Base-by-base conservation (phyloP, 2,329 filamentous ascomycete species). In the Metarhizium album region DNA sequence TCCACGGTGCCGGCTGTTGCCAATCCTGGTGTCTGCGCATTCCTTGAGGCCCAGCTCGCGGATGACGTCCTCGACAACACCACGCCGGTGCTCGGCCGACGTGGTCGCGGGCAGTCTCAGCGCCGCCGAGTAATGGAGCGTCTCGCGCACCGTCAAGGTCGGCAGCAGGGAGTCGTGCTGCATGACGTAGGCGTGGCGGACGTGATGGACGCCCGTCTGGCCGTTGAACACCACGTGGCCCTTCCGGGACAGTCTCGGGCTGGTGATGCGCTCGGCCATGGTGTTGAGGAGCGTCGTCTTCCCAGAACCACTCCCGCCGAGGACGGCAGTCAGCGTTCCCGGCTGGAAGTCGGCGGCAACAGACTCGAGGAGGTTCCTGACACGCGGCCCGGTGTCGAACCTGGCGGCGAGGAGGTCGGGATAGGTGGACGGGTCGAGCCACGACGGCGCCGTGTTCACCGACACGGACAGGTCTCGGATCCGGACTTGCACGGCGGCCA, bases 161-260 rank as follows among this genome's bases (percentile, higher is more conserved):
- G 86, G 83, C 1, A 89, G 71, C 1, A 90, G 69, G 14, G 89
- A 75, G 60, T 90, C 86, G 58, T 89, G 83, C 61, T 90, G 84
- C 74, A 85, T 86, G 20, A 86, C 84, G 69, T 89, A 87, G 47
- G 83, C 77, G 63, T 82, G 77, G 48, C 82, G 70, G 45, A 84
- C 70, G 51, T 69, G 71, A 24, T 75, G 69, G 4, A 82, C 71
- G 1, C 79, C 74, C 23, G 70, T 57, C 37, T 68, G 64, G 1
- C 75, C 77, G 60, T 87, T 88, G 66, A 86, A 88, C 0, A 74
- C 76, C 0, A 74, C 75, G 3, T 65, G 62, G 0, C 86, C 85
- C 3, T 73, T 68, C 29, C 78, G 73, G 2, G 66, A 66, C 16
- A 80, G 60, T 8, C 74, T 66, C 0, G 71, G 66, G 57, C 76